Conservation (phyloP, 768 basidiomycete genomes). For the Pilatotrama ljubarskyi region DNA sequence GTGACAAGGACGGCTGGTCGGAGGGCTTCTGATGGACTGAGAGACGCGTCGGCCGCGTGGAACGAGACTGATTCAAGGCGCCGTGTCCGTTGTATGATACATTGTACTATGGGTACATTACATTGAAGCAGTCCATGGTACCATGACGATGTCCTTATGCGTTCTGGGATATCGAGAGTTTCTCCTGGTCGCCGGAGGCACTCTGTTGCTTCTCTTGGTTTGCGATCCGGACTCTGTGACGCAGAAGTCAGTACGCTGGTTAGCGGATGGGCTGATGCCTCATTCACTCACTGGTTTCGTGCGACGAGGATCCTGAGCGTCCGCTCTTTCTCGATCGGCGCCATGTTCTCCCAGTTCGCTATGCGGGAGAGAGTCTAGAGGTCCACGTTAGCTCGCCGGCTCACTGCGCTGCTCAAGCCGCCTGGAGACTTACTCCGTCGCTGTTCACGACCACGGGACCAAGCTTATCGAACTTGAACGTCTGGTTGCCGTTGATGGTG, state of each 20-base stretch:
- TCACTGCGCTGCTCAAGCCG: too few relatives aligned
- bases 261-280: neutral
- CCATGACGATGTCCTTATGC: neutral
- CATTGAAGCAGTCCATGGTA: neutral
- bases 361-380: conserved; percentile 63
- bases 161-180: conserved; percentile 32
- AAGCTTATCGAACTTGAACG: conserved; percentile 55
- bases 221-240: conserved; percentile 18
- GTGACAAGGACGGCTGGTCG: neutral
- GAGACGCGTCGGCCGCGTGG: too few relatives aligned
- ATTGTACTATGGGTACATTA: neutral
- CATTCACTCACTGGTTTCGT: conserved; percentile 41
- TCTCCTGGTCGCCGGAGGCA: neutral
- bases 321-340: conserved; percentile 55
- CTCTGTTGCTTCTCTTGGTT: conserved; percentile 16
- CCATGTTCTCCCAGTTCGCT: conserved; percentile 62
- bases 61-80: too few relatives aligned
- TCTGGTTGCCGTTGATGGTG: conserved; percentile 19
- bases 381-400: neutral
- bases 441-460: conserved; percentile 71
- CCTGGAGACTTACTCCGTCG: conserved; percentile 51
- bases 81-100: too few relatives aligned
- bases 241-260: neutral
- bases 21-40: too few relatives aligned
- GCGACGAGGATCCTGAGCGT: conserved; percentile 54